Percentiles rank a stretch among this genome's conserved stretches.
phyloP scores from a whole-genome alignment of 2,329 filamentous ascomycete species.

The Hypomyces perniciosus region DNA sequence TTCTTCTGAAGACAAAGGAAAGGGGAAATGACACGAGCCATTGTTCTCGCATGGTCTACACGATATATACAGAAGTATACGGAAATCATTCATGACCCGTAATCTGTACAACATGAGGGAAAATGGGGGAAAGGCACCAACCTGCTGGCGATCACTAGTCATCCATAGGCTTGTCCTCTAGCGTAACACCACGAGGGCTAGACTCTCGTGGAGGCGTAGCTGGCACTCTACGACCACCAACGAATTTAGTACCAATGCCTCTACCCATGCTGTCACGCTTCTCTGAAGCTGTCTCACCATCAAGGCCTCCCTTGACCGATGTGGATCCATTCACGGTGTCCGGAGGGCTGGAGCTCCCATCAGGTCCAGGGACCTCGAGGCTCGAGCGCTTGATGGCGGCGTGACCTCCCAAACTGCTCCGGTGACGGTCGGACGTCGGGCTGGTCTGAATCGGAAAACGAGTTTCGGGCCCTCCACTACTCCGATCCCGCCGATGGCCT shows the following conservation, averaged over 20 bases:
- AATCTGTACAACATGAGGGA: slow-evolving; percentile 12
- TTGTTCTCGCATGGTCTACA: slow-evolving; percentile 3
- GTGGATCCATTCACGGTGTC: slow-evolving; percentile 38
- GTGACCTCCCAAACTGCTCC: slow-evolving; percentile 45
- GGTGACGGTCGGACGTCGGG: slow-evolving; percentile 51
- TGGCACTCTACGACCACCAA: slow-evolving; percentile 41
- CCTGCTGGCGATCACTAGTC: slow-evolving; percentile 29
- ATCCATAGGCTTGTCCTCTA: slow-evolving; percentile 49
- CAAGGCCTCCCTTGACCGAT: slow-evolving; percentile 15
- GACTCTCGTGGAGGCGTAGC: slow-evolving; percentile 26
- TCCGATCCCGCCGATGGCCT: slow-evolving; percentile 73
- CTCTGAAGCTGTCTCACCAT: slow-evolving; percentile 30
- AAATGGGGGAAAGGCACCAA: background rate
- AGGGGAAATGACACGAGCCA: background rate
- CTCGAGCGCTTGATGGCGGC: slow-evolving; percentile 56
- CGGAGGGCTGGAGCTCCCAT: slow-evolving; percentile 33
- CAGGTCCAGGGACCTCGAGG: slow-evolving; percentile 71
- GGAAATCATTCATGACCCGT: slow-evolving; percentile 13
- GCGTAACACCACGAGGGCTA: slow-evolving; percentile 39
- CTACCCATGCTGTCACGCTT: slow-evolving; percentile 61
- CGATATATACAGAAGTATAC: slow-evolving; percentile 8
- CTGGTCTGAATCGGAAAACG: slow-evolving; percentile 78
- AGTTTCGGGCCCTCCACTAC: slow-evolving; percentile 65
- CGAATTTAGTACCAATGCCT: slow-evolving; percentile 38
- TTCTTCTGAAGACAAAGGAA: slow-evolving; percentile 2